Evolutionary conservation across 371 early-diverging fungal species (phyloP).

Genomic region (Mucor indicus): DNA sequence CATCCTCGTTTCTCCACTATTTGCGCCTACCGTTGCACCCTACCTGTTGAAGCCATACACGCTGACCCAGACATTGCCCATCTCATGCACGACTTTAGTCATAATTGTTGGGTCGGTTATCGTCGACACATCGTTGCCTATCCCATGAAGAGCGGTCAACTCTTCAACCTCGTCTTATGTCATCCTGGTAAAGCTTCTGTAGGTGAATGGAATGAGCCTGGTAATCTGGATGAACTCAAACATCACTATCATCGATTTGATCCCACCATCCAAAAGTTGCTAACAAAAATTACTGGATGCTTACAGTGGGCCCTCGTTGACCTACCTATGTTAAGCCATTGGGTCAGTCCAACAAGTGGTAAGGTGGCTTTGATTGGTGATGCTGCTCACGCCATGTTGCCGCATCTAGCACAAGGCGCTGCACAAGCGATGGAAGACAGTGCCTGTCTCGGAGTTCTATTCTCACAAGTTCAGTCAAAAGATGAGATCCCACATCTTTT

Average conservation of each 20-base stretch:
- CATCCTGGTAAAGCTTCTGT: constrained; percentile 23
- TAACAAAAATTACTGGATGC: constrained; percentile 15
- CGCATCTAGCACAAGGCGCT: constrained; percentile 30
- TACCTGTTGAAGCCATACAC: constrained; percentile 19
- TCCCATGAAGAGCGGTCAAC: constrained; percentile 22
- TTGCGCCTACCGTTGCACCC: constrained; percentile 30
- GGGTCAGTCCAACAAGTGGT: constrained; percentile 26
- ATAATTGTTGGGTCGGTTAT: constrained; percentile 30
- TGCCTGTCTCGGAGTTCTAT: constrained; percentile 23
- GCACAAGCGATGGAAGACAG: constrained; percentile 29
- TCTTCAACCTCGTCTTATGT: constrained; percentile 28
- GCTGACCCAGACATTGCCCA: constrained; percentile 23
- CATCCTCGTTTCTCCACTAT: constrained; percentile 21
- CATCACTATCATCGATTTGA: constrained; percentile 21
- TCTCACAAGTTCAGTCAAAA: constrained; percentile 16
- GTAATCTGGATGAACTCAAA: constrained; percentile 27
- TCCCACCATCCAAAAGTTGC: constrained; percentile 17
- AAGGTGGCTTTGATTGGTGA: constrained; percentile 21
- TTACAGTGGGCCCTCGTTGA: constrained; percentile 31
- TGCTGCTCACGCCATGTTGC: constrained; percentile 32
- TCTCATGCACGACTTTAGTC: constrained; percentile 24
- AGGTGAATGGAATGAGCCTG: constrained; percentile 24
- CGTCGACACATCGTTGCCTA: constrained; percentile 27
- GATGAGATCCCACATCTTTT: constrained; percentile 19
- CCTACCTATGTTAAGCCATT: constrained; percentile 20